These are phyloP conservation scores for Aspergillus pseudonomiae DNA, from an alignment of 2,329 filamentous ascomycete species.

Conservation along the genomic window DNA sequence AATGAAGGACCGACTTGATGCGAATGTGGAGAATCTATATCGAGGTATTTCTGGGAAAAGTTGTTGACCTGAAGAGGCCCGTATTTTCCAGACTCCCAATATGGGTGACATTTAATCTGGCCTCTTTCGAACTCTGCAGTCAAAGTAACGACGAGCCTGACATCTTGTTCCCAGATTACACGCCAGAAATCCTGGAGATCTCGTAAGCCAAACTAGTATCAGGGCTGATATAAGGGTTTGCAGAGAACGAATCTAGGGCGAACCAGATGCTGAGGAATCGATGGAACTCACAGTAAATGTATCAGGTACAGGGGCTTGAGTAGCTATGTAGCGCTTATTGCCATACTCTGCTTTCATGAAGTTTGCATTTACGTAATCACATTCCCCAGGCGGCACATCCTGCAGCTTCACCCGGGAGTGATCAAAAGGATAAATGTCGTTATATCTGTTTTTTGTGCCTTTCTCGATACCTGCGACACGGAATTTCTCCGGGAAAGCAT, in stretches of 20 bases:
- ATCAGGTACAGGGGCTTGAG: conserved; percentile 87
- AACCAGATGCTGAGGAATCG: background rate
- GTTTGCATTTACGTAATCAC: conserved; percentile 96
- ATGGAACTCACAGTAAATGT: conserved; percentile 77
- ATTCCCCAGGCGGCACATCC: conserved; percentile 66
- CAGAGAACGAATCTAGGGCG: background rate
- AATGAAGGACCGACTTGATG: conserved; percentile 41
- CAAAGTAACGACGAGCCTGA: conserved; percentile 92
- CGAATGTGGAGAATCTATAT: conserved; percentile 66
- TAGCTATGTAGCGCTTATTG: conserved; percentile 92
- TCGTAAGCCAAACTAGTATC: conserved; percentile 7
- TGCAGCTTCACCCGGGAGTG: conserved; percentile 84
- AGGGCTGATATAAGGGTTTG: background rate
- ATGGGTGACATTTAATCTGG: conserved; percentile 91
- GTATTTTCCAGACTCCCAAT: conserved; percentile 82
- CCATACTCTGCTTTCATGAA: conserved; percentile 78
- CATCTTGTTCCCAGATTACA: conserved; percentile 94
- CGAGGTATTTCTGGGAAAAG: conserved; percentile 80
- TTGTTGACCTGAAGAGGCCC: conserved; percentile 74
- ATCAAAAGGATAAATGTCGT: conserved; percentile 96
- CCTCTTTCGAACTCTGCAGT: conserved; percentile 93
- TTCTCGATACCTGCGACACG: conserved; percentile 92
- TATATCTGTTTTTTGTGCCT: conserved; percentile 93
- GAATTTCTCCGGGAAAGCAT: conserved; percentile 53
- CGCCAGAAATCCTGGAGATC: conserved; percentile 86